These are phyloP conservation scores for Apiospora koreana DNA, from an alignment of 2,329 filamentous ascomycete genomes.

Conservation along the genomic window DNA sequence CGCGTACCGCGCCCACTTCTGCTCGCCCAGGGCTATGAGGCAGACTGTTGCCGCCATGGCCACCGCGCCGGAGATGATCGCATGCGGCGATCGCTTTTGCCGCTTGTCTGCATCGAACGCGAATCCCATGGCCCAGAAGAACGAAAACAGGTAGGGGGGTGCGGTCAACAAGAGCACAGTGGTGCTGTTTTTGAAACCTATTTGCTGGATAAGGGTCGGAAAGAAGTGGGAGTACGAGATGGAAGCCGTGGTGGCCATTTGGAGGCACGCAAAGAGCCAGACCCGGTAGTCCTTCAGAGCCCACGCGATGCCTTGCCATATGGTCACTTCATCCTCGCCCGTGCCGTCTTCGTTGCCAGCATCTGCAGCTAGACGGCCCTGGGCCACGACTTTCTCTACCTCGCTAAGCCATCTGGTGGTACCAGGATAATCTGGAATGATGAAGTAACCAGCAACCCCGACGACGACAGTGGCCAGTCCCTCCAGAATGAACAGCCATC, in stretches of 20 bases:
- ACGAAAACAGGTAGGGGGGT: slow-evolving; percentile 36
- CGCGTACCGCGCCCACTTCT: slow-evolving; percentile 11
- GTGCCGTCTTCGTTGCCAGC: slow-evolving; percentile 32
- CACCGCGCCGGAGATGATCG: slow-evolving; percentile 40
- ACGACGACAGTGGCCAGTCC: slow-evolving; percentile 14
- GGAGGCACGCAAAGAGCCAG: slow-evolving; percentile 46
- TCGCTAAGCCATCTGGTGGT: slow-evolving; percentile 12
- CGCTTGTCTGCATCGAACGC: slow-evolving; percentile 42
- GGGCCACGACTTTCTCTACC: slow-evolving; percentile 10
- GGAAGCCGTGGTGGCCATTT: slow-evolving; percentile 43
- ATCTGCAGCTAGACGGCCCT: slow-evolving; percentile 16
- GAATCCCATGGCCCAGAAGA: slow-evolving; percentile 38
- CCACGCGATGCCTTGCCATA: slow-evolving; percentile 41
- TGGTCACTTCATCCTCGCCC: slow-evolving; percentile 27
- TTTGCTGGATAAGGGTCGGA: slow-evolving; percentile 40
- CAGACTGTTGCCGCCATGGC: slow-evolving; percentile 36
- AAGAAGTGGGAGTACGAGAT: slow-evolving; percentile 32
- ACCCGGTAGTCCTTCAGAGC: slow-evolving; percentile 43
- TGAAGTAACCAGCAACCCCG: slow-evolving; percentile 10
- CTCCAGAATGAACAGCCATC: slow-evolving; percentile 18
- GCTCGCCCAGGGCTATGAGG: background rate
- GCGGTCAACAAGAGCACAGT: slow-evolving; percentile 49
- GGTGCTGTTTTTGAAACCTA: slow-evolving; percentile 41
- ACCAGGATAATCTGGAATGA: slow-evolving; percentile 12
- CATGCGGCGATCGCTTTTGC: slow-evolving; percentile 50